Evolutionary conservation across 805 yeast genomes (phyloP), one percentile per base, ranked within the genome.

Genomic region (Starmera amethionina): DNA sequence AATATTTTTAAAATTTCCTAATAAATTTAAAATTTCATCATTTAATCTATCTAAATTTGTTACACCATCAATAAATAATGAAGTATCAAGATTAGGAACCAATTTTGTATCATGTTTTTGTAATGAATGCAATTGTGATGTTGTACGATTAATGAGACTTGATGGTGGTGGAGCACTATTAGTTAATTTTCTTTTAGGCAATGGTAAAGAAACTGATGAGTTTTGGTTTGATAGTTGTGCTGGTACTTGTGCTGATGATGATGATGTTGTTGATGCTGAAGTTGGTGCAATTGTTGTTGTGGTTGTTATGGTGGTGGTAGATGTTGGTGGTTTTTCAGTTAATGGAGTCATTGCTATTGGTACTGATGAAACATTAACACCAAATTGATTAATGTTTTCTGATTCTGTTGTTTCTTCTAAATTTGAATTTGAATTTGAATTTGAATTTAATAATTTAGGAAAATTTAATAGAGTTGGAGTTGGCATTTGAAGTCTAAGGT

Each of bases 311-410:
- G 7, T 30, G 32, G 15, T 13, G 32, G 14, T 30, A 13, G 38
- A 35, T 7, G 18, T 16, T 16, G 18, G 4, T 22, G 62, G 56
- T 41, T 66, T 78, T 48, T 84, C 94, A 3, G 85, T 72, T 5
- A 83, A 77, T 2, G 93, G 94, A 0, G 94, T 84, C 93, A 84
- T 83, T 0, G 85, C 75, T 49, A 78, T 63, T 1, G 85, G 78
- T 4, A 72, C 56, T 41, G 63, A 60, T 8, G 70, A 64, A 4
- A 73, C 67, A 54, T 77, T 70, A 50, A 78, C 67, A 38, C 89
- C 84, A 66, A 79, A 78, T 52, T 83, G 84, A 55, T 82, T 77
- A 35, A 80, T 71, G 39, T 71, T 69, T 31, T 67, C 76, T 31
- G 49, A 53, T n/a, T 41, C 38, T 45, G 28, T 33, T 31, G 32